Percentiles rank a stretch among this genome's conserved stretches.
Conservation (phyloP, 108 stramenopile genomes). For the Skeletonema menzelii region DNA sequence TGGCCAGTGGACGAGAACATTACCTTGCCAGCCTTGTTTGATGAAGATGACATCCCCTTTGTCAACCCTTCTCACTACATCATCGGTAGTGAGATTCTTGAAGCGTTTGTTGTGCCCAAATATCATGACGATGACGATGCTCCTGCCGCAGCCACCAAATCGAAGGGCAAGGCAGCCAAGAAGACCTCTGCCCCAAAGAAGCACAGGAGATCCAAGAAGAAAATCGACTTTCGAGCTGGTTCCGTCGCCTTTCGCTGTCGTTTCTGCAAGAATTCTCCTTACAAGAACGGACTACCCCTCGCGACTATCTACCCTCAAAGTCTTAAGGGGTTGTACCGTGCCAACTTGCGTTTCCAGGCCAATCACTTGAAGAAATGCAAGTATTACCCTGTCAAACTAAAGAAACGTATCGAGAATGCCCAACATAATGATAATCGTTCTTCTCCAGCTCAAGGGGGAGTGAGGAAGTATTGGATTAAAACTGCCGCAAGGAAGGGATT, state of each 20-base stretch:
- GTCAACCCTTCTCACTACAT: background rate
- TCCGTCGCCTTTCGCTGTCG: slow-evolving; percentile 3
- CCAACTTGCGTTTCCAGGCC: too few species aligned
- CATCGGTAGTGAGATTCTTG: background rate
- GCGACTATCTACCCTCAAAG: too few species aligned
- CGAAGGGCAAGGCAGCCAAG: background rate
- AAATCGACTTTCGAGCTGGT: background rate
- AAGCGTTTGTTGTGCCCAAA: background rate
- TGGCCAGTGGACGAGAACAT: background rate
- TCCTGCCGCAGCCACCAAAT: background rate
- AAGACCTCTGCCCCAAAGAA: background rate
- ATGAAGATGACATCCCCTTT: background rate
- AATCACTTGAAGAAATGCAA: too few species aligned
- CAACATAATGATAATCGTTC: background rate
- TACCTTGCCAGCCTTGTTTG: background rate
- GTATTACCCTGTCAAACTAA: too few species aligned
- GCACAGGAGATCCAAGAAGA: background rate
- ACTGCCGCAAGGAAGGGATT: background rate
- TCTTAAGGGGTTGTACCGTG: too few species aligned
- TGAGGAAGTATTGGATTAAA: background rate
- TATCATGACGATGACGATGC: background rate
- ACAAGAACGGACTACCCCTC: background rate
- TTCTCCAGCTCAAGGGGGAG: background rate
- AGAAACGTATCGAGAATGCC: background rate
- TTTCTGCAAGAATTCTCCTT: background rate